Percentiles rank a stretch among this genome's conserved stretches.
These are phyloP conservation scores for Skeletonema tropicum DNA, from an alignment of 108 stramenopile genomes.

Conservation along the genomic window DNA sequence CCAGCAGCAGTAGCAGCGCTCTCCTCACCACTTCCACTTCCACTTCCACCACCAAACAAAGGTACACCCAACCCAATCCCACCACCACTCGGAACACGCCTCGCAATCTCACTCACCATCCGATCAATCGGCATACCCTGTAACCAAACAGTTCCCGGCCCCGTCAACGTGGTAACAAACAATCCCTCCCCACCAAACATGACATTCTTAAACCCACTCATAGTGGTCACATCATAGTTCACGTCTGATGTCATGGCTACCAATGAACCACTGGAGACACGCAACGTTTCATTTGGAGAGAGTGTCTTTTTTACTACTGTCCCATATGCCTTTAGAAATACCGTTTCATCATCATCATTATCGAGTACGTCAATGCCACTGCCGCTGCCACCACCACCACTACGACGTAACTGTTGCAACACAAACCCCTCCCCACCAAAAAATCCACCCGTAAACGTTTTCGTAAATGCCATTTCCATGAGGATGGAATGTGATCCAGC, in stretches of 20 bases:
- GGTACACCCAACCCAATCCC: slow-evolving; percentile 82
- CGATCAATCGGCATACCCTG: slow-evolving; percentile 84
- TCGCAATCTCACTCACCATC: slow-evolving; percentile 88
- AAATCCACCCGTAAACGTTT: slow-evolving; percentile 80
- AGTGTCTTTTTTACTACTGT: slow-evolving; percentile 83
- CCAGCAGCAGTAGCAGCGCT: slow-evolving; percentile 10
- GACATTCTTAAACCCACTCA: slow-evolving; percentile 90
- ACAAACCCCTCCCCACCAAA: slow-evolving; percentile 95
- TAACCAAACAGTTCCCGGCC: slow-evolving; percentile 90
- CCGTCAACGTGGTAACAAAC: slow-evolving; percentile 91
- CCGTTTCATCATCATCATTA: slow-evolving; percentile 56
- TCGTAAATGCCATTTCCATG: slow-evolving; percentile 89
- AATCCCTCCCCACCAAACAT: slow-evolving; percentile 92
- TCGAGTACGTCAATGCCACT: too few relatives aligned
- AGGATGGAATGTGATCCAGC: slow-evolving; percentile 79
- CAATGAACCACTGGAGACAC: slow-evolving; percentile 85
- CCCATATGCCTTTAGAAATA: slow-evolving; percentile 90
- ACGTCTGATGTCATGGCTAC: slow-evolving; percentile 83
- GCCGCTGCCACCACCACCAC: not conserved
- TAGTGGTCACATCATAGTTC: slow-evolving; percentile 83
- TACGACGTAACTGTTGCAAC: slow-evolving; percentile 76
- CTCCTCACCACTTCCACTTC: slow-evolving; percentile 53
- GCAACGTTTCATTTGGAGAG: slow-evolving; percentile 70
- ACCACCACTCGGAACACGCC: slow-evolving; percentile 81
- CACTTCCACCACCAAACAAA: slow-evolving; percentile 61